Evolutionary conservation across 495 filamentous ascomycete species (phyloP).

Genomic region (Penicillium pulvis): DNA sequence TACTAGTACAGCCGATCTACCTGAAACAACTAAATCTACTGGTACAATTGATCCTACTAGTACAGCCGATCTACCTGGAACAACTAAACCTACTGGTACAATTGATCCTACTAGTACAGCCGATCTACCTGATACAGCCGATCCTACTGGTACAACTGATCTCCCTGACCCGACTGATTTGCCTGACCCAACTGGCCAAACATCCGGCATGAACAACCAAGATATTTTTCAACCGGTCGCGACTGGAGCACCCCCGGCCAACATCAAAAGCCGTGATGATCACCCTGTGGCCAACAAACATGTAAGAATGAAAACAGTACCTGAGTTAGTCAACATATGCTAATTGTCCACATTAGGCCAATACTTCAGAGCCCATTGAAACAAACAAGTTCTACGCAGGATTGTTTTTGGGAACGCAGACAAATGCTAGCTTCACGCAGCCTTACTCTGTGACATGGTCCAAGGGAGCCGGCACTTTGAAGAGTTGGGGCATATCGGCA

Average conservation of each 20-base stretch:
- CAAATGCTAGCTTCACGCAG: conserved; percentile 72
- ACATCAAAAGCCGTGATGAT: conserved; percentile 52
- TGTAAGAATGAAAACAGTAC: conserved; percentile 33
- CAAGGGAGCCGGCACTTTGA: conserved; percentile 63
- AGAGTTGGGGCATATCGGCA: conserved; percentile 76
- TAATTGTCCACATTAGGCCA: conserved; percentile 19
- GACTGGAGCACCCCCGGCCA: conserved; percentile 56
- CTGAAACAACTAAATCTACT: too few relatives aligned
- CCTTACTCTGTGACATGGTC: conserved; percentile 84
- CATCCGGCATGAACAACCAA: conserved; percentile 33
- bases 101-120: background rate
- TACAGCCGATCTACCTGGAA: too few relatives aligned
- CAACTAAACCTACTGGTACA: too few relatives aligned
- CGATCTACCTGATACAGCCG: background rate
- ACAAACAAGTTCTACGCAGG: conserved; percentile 96
- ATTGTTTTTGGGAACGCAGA: conserved; percentile 78
- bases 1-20: too few relatives aligned
- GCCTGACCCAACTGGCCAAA: background rate
- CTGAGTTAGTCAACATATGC: background rate
- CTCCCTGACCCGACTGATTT: background rate
- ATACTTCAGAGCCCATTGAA: conserved; percentile 56
- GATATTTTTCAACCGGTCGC: conserved; percentile 62
- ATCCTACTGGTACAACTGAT: background rate
- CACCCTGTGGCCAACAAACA: conserved; percentile 53
- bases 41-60: too few relatives aligned